Evolutionary conservation across 1,284 basidiomycete genomes (phyloP), one percentile per base, ranked within the genome.

Genomic region (Leccinum glutinopallens): DNA sequence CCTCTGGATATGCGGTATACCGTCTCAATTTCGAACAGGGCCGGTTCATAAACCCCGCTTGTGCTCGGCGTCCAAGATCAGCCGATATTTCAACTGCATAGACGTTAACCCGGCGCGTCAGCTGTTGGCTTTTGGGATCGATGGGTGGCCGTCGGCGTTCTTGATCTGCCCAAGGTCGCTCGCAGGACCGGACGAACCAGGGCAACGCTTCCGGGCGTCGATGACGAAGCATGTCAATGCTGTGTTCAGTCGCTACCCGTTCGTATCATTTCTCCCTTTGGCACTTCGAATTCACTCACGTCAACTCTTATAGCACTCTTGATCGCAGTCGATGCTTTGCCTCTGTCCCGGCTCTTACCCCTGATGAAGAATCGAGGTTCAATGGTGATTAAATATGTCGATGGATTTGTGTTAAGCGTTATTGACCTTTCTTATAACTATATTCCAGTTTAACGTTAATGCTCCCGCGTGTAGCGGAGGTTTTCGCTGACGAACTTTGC

Each of bases 121-220:
- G 22, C 22, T 22, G 22, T 22, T 22, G 22, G 22, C 22, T 22
- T 22, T 22, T 22, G 22, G 22, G 22, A 22, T 29, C 29, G 29
- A 29, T 25, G 25, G 25, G 25, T 25, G 25, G 25, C 25, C 25
- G 25, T 25, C 25, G 25, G 25, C 25, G 25, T 25, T 25, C 25
- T 25, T 25, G 29, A 32, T 7, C 29, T 32, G 29, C 29, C 29
- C 29, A 32, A 32, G 29, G 29, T 92, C 39, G 76, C 87, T 15
- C 82, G 86, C 0, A 74, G 79, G 32, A 77, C 80, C 4, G 76
- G 80, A 1, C 72, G 77, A 46, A 68, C 77, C 7, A 70, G 32
- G 64, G 65, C 60, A 58, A 54, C 73, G 19, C 72, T 84, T 6
- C 83, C 83, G 2, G 83, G 83, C 1, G 75, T 83, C 5, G 84